Conservation (phyloP, 106 monocot species). For the Dendrobium officinale region DNA sequence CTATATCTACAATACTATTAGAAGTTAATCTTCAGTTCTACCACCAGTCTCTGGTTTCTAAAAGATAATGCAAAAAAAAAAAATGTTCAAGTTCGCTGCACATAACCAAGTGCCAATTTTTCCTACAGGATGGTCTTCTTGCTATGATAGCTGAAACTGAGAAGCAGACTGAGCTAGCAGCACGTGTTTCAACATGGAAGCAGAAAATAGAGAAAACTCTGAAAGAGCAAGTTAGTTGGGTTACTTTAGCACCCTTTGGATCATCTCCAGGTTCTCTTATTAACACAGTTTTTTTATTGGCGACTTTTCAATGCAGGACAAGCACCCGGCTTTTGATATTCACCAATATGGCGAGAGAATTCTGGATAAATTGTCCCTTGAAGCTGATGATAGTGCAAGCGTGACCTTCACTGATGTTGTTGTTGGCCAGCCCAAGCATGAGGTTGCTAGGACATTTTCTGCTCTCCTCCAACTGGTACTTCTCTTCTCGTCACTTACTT, state of each 20-base stretch:
- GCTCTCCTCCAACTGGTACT: conserved; percentile 26
- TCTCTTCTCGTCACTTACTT: background rate
- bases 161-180: conserved; percentile 72
- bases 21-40: no score
- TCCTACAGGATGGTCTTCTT: conserved; percentile 68
- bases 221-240: conserved; percentile 57
- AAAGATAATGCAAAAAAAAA: no score
- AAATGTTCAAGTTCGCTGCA: background rate
- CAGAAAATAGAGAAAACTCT: conserved; percentile 63
- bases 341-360: conserved; percentile 64
- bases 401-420: conserved; percentile 61
- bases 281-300: background rate
- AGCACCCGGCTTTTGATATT: conserved; percentile 69
- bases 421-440: conserved; percentile 55
- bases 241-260: background rate
- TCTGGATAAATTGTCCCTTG: conserved; percentile 46
- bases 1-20: no score
- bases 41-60: no score
- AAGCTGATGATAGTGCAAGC: conserved; percentile 24
- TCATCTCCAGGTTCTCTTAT: background rate
- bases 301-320: conserved; percentile 34
- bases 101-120: background rate
- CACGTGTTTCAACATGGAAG: conserved; percentile 86
- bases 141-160: conserved; percentile 84
- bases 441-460: conserved; percentile 29